Percentiles rank a stretch among this genome's conserved stretches.
Conservation (phyloP, 768 basidiomycete species). For the Phanerochaete sordida region DNA sequence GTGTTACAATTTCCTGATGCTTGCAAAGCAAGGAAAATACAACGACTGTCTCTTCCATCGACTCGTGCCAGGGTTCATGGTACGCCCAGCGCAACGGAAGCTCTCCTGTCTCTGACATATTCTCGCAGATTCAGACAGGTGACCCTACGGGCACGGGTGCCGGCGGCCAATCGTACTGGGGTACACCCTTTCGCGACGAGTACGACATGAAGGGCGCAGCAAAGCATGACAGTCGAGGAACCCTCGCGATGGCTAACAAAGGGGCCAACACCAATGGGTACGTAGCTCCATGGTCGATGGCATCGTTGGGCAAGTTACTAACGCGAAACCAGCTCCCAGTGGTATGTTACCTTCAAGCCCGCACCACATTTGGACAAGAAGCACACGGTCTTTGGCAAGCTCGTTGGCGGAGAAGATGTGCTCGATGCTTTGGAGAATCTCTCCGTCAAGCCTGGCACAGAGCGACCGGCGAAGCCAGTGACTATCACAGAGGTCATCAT, state of each 20-base stretch:
- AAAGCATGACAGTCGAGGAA: conserved; percentile 81
- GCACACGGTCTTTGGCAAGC: conserved; percentile 95
- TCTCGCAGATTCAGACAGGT: conserved; percentile 85
- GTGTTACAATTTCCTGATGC: conserved; percentile 96
- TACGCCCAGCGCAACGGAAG: conserved; percentile 25
- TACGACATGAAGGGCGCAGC: conserved; percentile 84
- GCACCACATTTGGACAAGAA: conserved; percentile 88
- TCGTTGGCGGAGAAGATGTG: conserved; percentile 94
- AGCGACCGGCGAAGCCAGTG: conserved; percentile 82
- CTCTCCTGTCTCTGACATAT: not conserved
- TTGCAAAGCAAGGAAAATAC: conserved; percentile 89
- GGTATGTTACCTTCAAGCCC: conserved; percentile 85
- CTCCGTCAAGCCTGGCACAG: conserved; percentile 78
- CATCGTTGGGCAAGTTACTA: conserved; percentile 1
- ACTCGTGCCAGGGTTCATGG: conserved; percentile 94
- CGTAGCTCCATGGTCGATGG: conserved; percentile 16
- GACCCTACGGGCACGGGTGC: conserved; percentile 96
- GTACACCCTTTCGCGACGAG: conserved; percentile 94
- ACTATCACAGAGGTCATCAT: conserved; percentile 84
- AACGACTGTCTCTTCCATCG: conserved; percentile 89
- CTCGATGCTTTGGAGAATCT: conserved; percentile 80
- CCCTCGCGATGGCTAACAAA: conserved; percentile 94
- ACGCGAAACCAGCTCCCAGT: conserved; percentile 66
- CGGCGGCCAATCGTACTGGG: conserved; percentile 93
- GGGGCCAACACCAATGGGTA: conserved; percentile 88